Evolutionary conservation across 139 green algal genomes (phyloP).

Genomic region (Deuterostichococcus epilithicus): DNA sequence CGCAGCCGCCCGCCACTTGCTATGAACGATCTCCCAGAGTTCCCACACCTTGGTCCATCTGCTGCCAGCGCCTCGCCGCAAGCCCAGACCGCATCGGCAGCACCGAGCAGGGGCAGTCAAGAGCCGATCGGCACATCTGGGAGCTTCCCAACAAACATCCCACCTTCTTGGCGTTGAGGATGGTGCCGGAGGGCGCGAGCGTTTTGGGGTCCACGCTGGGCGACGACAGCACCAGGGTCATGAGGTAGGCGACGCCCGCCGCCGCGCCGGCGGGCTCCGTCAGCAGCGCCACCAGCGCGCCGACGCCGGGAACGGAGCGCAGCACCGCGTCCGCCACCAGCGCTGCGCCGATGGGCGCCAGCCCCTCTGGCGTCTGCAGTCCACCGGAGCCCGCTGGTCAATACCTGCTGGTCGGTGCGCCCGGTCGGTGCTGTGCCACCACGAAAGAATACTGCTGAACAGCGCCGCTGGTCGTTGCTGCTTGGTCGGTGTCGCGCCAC

Average conservation of each 20-base stretch:
- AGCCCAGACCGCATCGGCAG: too few species aligned
- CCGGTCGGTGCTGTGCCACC: too few species aligned
- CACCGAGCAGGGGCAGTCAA: too few species aligned
- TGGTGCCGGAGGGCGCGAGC: slow-evolving; percentile 61
- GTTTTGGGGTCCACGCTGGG: slow-evolving; percentile 55
- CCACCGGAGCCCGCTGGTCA: background rate
- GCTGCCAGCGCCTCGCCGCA: too few species aligned
- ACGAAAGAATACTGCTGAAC: too few species aligned
- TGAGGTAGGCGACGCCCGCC: slow-evolving; percentile 66
- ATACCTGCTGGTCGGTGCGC: background rate
- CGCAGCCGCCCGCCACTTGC: too few species aligned
- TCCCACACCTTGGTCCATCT: too few species aligned
- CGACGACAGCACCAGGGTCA: slow-evolving; percentile 56
- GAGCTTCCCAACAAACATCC: too few species aligned
- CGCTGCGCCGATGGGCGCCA: slow-evolving; percentile 39
- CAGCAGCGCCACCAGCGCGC: slow-evolving; percentile 48
- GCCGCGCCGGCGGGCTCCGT: slow-evolving; percentile 55
- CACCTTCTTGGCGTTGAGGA: slow-evolving; percentile 58
- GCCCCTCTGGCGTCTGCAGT: slow-evolving; percentile 6
- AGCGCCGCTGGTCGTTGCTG: too few species aligned
- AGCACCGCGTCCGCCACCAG: slow-evolving; percentile 45
- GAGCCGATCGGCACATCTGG: too few species aligned
- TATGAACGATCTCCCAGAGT: too few species aligned
- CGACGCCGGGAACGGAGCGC: slow-evolving; percentile 59
- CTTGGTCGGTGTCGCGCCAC: too few species aligned